Evolutionary conservation across 2,329 filamentous ascomycete genomes (phyloP), one percentile per base, ranked within the genome.

Genomic region (Cordyceps farinosa): DNA sequence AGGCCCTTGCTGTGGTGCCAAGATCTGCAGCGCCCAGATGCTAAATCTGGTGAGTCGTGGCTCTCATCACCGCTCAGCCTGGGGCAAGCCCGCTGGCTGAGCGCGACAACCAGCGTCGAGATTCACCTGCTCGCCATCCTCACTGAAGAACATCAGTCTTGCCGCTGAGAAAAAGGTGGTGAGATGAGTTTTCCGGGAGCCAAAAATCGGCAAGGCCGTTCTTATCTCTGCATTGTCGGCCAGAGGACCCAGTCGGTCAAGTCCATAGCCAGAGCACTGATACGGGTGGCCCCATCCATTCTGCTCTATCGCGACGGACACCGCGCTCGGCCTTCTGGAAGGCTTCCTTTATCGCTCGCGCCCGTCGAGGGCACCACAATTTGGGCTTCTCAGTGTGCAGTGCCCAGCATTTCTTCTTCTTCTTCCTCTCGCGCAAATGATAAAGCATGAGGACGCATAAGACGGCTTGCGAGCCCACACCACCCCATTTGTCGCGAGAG

Each of bases 21-120:
- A 61, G 58, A 61, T 61, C 50, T 61, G 50, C 50, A 34, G 50
- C 44, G n/a, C 13, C 58, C 58, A 61, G 58, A 61, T 61, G 40
- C 47, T 11, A 52, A 52, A 52, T 60, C 53, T 34, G 48, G 44
- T 44, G 17, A 47, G 29, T 38, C 38, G n/a, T 61, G 38, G 58
- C 48, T 61, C 17, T 40, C 40, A 44, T 40, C 40, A 44, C 54
- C 6, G 42, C 52, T 22, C 47, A 50, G 38, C 11, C 17, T 34
- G 29, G 29, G 22, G 22, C 47, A 11, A 32, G 38, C 7, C 36
- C 38, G 15, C 8, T 17, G 51, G 13, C 32, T 59, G 42, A 40
- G 42, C 38, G 38, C 22, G 40, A 27, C 8, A 34, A 13, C 38
- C 38, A 32, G 29, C 32, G n/a, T 30, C 34, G n/a, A 50, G 47